Conservation (phyloP, 1,284 basidiomycete genomes). For the Athelia psychrophila region DNA sequence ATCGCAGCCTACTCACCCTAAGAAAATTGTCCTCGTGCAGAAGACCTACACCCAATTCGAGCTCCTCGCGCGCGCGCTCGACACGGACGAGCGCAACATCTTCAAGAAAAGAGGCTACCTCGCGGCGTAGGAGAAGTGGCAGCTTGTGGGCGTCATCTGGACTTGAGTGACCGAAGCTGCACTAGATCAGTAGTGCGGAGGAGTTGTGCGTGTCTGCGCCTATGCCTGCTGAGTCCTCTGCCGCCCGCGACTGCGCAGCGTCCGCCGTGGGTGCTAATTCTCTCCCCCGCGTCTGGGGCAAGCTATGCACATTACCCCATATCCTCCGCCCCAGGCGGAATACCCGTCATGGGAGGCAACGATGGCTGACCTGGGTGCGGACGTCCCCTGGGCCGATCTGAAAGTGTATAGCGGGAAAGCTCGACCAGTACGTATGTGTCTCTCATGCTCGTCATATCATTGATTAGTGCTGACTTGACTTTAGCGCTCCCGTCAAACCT, state of each 20-base stretch:
- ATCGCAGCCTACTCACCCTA: conserved; percentile 53
- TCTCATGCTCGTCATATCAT: conserved; percentile 3
- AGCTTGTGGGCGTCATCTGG: conserved; percentile 59
- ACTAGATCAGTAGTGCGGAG: conserved; percentile 71
- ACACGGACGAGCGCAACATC: conserved; percentile 83
- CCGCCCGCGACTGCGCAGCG: no score
- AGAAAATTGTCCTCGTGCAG: conserved; percentile 51
- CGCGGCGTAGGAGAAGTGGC: conserved; percentile 73
- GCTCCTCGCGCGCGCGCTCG: conserved; percentile 77
- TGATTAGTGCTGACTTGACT: conserved; percentile 5
- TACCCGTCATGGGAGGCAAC: conserved; percentile 67
- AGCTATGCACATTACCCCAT: no score
- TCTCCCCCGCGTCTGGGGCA: neutral
- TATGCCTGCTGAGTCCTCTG: conserved; percentile 27
- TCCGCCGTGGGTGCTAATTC: neutral
- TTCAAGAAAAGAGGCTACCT: conserved; percentile 79
- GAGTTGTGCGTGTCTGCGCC: conserved; percentile 39
- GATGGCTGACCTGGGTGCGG: conserved; percentile 72
- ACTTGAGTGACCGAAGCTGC: conserved; percentile 70
- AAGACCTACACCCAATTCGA: conserved; percentile 72
- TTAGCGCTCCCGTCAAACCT: conserved; percentile 59
- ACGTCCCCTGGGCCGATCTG: conserved; percentile 67
- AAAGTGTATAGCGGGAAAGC: conserved; percentile 59
- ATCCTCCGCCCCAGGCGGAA: no score
- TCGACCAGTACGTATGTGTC: conserved; percentile 57